phyloP scores from a whole-genome alignment of 106 monocot species.

The Agapanthus africanus region DNA sequence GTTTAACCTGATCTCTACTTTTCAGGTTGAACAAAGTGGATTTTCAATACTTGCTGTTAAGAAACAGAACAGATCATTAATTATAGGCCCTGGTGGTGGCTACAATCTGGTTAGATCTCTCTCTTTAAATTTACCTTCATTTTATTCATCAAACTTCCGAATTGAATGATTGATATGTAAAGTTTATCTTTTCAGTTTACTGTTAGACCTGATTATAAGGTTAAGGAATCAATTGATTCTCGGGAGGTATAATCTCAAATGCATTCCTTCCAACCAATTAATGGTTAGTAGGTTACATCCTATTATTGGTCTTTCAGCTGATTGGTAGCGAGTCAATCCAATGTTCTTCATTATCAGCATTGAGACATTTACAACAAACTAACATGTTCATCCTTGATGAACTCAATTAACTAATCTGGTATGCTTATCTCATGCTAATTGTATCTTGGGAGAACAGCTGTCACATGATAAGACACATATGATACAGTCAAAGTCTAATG shows the following conservation, averaged over 20 bases:
- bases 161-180: neutral
- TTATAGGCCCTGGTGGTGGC: conserved; percentile 84
- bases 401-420: too few species aligned
- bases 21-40: conserved; percentile 60
- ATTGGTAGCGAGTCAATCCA: too few species aligned
- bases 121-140: neutral
- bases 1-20: conserved; percentile 8
- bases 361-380: too few species aligned
- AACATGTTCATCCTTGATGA: too few species aligned
- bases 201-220: neutral
- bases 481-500: too few species aligned
- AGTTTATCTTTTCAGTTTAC: neutral
- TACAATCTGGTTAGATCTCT: conserved; percentile 77
- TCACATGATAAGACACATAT: too few species aligned
- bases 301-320: neutral
- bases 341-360: too few species aligned
- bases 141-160: neutral
- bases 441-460: too few species aligned
- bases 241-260: neutral
- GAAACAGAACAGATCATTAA: conserved; percentile 41
- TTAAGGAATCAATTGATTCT: neutral
- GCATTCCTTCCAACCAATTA: neutral
- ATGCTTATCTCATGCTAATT: too few species aligned
- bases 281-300: neutral
- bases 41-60: conserved; percentile 71